Conservation (phyloP, 2,329 filamentous ascomycete species). For the Fusarium concolor region DNA sequence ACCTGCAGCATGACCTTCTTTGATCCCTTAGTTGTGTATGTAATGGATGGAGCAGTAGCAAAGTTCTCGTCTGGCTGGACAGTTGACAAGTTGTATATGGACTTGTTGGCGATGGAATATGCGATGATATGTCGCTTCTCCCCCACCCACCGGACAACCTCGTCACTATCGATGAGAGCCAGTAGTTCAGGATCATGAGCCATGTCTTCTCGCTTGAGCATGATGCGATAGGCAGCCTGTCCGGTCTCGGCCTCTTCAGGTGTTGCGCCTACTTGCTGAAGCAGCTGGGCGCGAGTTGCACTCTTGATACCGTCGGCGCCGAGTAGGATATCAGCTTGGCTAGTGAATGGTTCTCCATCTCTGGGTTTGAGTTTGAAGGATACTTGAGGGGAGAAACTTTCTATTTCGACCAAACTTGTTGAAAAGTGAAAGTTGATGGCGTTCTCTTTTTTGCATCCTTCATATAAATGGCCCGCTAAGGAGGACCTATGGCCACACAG, state of each 20-base stretch:
- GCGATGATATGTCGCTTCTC: constrained; percentile 74
- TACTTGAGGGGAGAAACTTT: constrained; percentile 39
- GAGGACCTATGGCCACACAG: constrained; percentile 83
- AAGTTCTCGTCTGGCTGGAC: constrained; percentile 71
- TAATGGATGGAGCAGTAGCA: constrained; percentile 58
- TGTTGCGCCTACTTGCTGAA: constrained; percentile 62
- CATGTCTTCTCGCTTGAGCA: constrained; percentile 69
- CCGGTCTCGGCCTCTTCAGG: constrained; percentile 61
- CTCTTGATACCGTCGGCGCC: constrained; percentile 68
- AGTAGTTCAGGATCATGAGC: constrained; percentile 73
- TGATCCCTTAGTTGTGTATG: constrained; percentile 72
- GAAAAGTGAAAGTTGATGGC: constrained; percentile 76
- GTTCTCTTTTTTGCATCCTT: constrained; percentile 73
- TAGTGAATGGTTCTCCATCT: constrained; percentile 23
- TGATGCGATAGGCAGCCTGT: constrained; percentile 66
- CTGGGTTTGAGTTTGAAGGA: constrained; percentile 38
- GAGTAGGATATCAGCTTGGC: constrained; percentile 61
- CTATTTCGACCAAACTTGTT: constrained; percentile 43
- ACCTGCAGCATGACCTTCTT: constrained; percentile 71
- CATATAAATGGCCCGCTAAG: constrained; percentile 75
- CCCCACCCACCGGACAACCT: constrained; percentile 74
- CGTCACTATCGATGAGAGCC: constrained; percentile 66
- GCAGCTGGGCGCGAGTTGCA: constrained; percentile 60
- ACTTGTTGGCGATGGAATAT: constrained; percentile 71
- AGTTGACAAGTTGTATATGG: constrained; percentile 75